Percentiles rank a stretch among this genome's conserved stretches.
Evolutionary conservation across 345 rosid genomes (phyloP).

Genomic region (Boechera stricta): DNA sequence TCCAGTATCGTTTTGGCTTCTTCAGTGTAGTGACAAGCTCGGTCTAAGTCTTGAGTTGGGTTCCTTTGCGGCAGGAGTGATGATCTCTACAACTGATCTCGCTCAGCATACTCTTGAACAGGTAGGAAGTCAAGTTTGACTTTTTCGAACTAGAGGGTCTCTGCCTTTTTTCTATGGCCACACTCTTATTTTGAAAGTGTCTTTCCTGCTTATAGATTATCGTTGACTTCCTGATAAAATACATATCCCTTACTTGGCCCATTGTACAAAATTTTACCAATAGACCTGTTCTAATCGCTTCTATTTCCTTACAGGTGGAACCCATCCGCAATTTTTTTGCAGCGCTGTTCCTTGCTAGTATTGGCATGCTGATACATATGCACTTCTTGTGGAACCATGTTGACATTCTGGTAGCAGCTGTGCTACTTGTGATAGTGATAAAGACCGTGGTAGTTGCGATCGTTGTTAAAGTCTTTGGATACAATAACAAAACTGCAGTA

Average conservation of each 20-base stretch:
- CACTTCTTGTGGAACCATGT: conserved; percentile 95
- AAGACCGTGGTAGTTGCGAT: conserved; percentile 68
- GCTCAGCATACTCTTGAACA: conserved; percentile 96
- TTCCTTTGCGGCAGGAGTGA: conserved; percentile 98
- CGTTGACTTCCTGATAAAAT: background rate
- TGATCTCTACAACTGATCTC: conserved; percentile 98
- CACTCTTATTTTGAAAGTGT: conserved; percentile 5
- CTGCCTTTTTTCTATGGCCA: conserved; percentile 24
- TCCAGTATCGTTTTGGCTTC: conserved; percentile 31
- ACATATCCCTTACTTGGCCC: background rate
- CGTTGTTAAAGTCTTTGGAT: conserved; percentile 87
- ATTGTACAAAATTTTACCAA: background rate
- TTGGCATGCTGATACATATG: conserved; percentile 89
- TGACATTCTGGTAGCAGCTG: conserved; percentile 85
- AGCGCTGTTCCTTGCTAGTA: conserved; percentile 91
- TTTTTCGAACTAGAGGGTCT: conserved; percentile 12
- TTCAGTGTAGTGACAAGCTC: conserved; percentile 98
- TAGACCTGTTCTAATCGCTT: background rate
- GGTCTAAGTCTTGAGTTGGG: conserved; percentile 98
- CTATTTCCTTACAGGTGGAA: conserved; percentile 64
- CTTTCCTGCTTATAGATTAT: background rate
- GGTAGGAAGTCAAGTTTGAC: conserved; percentile 51
- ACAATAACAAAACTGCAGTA: conserved; percentile 83
- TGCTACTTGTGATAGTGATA: conserved; percentile 72
- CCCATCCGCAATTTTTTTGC: conserved; percentile 96